Evolutionary conservation across 2,329 filamentous ascomycete genomes (phyloP).

Genomic region (Cladosporium sp.): DNA sequence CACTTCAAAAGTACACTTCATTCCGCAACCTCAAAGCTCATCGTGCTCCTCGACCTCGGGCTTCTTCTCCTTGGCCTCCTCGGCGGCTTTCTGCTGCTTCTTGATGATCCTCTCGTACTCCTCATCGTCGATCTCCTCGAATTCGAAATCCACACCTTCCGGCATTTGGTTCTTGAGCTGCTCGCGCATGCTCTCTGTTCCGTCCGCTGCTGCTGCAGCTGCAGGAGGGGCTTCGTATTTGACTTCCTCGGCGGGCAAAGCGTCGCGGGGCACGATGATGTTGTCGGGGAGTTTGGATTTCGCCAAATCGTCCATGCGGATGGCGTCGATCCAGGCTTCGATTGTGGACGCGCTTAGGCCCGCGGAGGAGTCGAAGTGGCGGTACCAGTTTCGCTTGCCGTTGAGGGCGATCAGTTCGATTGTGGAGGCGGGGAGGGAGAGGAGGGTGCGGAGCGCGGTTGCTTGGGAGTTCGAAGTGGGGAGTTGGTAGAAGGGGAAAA

Average conservation of each 20-base stretch:
- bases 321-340: conserved; percentile 84
- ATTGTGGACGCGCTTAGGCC: conserved; percentile 46
- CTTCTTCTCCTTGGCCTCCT: neutral
- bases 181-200: conserved; percentile 17
- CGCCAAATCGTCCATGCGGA: conserved; percentile 78
- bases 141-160: conserved; percentile 29
- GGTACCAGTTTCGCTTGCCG: conserved; percentile 81
- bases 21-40: conserved; percentile 3
- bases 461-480: conserved; percentile 58
- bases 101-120: conserved; percentile 29
- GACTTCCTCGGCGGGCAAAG: conserved; percentile 24
- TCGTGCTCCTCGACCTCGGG: conserved; percentile 2
- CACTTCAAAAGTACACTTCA: too few species aligned
- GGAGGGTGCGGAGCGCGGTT: conserved; percentile 51
- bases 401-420: conserved; percentile 79
- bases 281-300: conserved; percentile 65
- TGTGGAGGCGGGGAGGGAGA: conserved; percentile 52
- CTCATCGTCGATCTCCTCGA: conserved; percentile 33
- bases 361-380: conserved; percentile 58
- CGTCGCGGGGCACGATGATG: conserved; percentile 30
- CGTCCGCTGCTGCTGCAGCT: conserved; percentile 15
- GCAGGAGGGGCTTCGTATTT: conserved; percentile 18
- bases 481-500: conserved; percentile 81
- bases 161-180: conserved; percentile 25
- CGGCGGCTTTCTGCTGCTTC: conserved; percentile 17